phyloP scores from a whole-genome alignment of 2,329 filamentous ascomycete genomes.

The Apiospora marii region DNA sequence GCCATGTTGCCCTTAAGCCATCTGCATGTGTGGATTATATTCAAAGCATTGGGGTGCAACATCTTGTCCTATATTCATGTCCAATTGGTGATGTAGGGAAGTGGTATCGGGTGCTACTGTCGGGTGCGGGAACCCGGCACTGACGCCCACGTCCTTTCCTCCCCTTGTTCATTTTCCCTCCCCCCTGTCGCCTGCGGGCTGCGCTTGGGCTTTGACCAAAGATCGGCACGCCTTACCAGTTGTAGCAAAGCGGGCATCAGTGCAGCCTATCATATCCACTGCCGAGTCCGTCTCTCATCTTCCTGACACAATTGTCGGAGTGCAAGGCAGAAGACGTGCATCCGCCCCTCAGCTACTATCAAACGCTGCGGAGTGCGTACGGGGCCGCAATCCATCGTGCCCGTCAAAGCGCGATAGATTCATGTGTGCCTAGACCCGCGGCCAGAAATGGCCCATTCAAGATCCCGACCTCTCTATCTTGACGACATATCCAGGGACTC shows the following conservation, averaged over 20 bases:
- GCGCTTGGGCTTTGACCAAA: neutral
- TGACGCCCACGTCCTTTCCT: neutral
- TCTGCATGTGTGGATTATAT: neutral
- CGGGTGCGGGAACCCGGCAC: neutral
- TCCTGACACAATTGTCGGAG: neutral
- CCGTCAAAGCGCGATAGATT: neutral
- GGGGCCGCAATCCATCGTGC: neutral
- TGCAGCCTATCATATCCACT: neutral
- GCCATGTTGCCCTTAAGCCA: neutral
- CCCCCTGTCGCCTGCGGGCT: neutral
- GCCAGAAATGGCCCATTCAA: neutral
- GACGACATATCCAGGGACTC: neutral
- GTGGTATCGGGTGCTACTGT: neutral
- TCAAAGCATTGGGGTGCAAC: neutral
- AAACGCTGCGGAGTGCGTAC: neutral
- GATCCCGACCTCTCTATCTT: neutral
- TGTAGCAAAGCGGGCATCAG: neutral
- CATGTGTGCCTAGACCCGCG: neutral
- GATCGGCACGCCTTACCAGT: neutral
- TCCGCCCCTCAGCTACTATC: neutral
- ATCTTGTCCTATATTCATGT: neutral
- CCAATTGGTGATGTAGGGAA: neutral
- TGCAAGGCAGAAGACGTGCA: neutral
- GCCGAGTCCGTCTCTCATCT: neutral
- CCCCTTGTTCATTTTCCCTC: neutral